Evolutionary conservation across 805 yeast species (phyloP).

Genomic region (Schwanniomyces pseudopolymorphus): DNA sequence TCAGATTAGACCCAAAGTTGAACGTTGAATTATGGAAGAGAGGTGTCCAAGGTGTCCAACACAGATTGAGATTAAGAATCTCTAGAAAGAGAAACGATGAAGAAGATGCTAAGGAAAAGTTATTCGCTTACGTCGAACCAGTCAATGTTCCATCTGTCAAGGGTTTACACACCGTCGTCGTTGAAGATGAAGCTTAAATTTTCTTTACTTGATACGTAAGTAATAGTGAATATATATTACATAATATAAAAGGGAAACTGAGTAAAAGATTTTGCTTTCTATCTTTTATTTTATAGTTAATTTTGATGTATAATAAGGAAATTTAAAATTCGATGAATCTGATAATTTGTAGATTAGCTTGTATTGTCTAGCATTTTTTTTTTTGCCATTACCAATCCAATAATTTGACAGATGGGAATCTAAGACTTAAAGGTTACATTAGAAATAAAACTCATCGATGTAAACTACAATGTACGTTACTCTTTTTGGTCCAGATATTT

Average conservation of each 20-base stretch:
- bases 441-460: no score
- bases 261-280: slow-evolving; percentile 1
- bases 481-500: background rate
- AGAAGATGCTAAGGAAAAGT: slow-evolving; percentile 97
- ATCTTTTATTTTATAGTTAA: slow-evolving; percentile 5
- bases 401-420: no score
- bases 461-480: no score
- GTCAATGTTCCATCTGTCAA: slow-evolving; percentile 91
- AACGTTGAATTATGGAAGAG: slow-evolving; percentile 99
- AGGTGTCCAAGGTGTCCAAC: slow-evolving; percentile 99
- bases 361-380: no score
- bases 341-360: background rate
- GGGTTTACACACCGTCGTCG: slow-evolving; percentile 97
- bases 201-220: slow-evolving; percentile 10
- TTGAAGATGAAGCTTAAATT: slow-evolving; percentile 67
- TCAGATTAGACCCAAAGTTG: slow-evolving; percentile 97
- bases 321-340: slow-evolving; percentile 5
- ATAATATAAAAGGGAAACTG: background rate
- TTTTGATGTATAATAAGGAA: slow-evolving; percentile 19
- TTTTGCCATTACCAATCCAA: no score
- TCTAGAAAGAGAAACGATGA: slow-evolving; percentile 99
- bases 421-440: no score
- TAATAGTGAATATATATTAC: slow-evolving; percentile 5
- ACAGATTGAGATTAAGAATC: slow-evolving; percentile 97
- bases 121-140: slow-evolving; percentile 97